Evolutionary conservation across 139 green algal species (phyloP), one percentile per base, ranked within the genome.

Genomic region (Pleodorina starrii): DNA sequence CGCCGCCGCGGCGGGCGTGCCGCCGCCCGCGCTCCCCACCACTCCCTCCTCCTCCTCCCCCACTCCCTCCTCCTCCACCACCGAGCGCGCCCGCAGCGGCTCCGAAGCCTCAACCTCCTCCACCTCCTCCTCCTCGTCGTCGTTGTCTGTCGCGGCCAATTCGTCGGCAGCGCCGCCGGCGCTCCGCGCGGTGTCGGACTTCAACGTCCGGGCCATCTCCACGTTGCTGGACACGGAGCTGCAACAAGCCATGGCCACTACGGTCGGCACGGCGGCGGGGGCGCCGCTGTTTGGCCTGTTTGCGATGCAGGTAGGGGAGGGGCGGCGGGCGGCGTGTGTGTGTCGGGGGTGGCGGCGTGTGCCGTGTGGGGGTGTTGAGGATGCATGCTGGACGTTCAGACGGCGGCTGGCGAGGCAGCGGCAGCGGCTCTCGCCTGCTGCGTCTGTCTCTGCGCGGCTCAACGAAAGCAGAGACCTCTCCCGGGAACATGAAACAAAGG

Each of bases 201-300:
- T 98, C 73, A 94, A 97, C 71, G 66, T 91, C 0, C 21, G 29
- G n/a, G 92, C 90, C 12, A 90, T 92, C 23, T 83, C 78, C 5
- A 71, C 79, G 1, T 51, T 97, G 81, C 93, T 99, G 51, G 97
- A 99, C 73, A 91, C 94, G 44, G 97, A 99, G 89, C 86, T 99
- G 51, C 90, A 95, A 50, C 92, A 98, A 63, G 94, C 96, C 0
- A 93, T 97, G 43, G n/a, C 97, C 11, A 92, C 91, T 46, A 98
- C 95, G 9, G 94, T 93, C 1, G 92, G 92, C 76, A 93, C 94
- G 21, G 93, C 96, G 17, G 92, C 93, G 59, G 96, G 93, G 90
- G 89, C 90, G 38, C 79, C 35, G 25, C 69, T 91, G 77, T 66
- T 69, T 2, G 68, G 87, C 19, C 66, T 85, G 60, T 76, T 79